Percentiles rank a stretch among this genome's conserved stretches.
Conservation (phyloP, 2,329 filamentous ascomycete species). For the Penicillium verrucosum region DNA sequence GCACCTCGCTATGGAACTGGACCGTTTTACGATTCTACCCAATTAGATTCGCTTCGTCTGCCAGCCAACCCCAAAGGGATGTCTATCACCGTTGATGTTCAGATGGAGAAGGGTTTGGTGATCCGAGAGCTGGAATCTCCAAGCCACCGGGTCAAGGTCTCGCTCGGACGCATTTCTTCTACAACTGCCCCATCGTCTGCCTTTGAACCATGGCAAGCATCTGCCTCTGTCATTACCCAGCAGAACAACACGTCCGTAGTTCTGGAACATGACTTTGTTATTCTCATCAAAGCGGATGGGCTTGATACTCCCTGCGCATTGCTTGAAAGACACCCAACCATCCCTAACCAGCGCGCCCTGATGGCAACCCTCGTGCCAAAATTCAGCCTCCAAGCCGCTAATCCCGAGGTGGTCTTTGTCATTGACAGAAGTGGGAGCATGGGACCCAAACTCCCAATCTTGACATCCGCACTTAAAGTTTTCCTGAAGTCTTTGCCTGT, state of each 20-base stretch:
- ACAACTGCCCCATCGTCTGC: conserved; percentile 37
- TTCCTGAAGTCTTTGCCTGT: conserved; percentile 60
- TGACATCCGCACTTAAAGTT: conserved; percentile 52
- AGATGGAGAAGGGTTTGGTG: conserved; percentile 54
- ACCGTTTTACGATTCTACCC: neutral
- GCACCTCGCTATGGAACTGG: conserved; percentile 61
- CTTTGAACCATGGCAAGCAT: conserved; percentile 58
- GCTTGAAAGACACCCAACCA: conserved; percentile 62
- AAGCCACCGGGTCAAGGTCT: conserved; percentile 64
- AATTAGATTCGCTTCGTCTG: neutral
- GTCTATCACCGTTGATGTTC: conserved; percentile 58
- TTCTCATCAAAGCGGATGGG: conserved; percentile 62
- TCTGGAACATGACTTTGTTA: conserved; percentile 63
- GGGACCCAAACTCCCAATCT: conserved; percentile 46
- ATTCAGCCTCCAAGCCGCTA: conserved; percentile 57
- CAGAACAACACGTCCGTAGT: conserved; percentile 24
- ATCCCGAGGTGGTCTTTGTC: conserved; percentile 67
- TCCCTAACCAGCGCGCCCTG: conserved; percentile 61
- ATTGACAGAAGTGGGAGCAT: conserved; percentile 68
- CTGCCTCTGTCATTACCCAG: conserved; percentile 55
- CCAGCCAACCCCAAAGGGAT: conserved; percentile 38
- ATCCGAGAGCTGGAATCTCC: conserved; percentile 65
- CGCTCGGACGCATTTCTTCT: conserved; percentile 58
- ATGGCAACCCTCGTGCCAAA: conserved; percentile 70
- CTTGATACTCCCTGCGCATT: conserved; percentile 61